Evolutionary conservation across 2,329 filamentous ascomycete genomes (phyloP), one percentile per base, ranked within the genome.

Genomic region (Trichoderma citrinoviride): DNA sequence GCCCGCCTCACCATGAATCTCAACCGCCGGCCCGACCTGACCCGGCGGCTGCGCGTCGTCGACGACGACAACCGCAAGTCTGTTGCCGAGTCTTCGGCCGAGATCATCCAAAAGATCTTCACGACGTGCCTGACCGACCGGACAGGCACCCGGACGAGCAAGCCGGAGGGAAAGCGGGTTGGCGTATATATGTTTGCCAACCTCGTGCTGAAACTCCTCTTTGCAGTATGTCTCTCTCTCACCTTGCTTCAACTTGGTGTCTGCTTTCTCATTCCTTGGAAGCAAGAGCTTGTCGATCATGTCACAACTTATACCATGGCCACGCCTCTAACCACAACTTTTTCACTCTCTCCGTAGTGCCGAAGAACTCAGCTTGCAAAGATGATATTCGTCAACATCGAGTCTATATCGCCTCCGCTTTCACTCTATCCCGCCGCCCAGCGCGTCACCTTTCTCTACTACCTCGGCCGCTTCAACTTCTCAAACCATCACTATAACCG

Each of bases 141-240:
- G 55, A 89, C 86, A 1, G 87, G 87, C 19, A 87, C 85, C 27
- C 82, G 86, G 14, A 85, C 84, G 69, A 87, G 86, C 21, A 85
- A 82, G 66, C 92, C 92, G 0, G 90, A 93, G 71, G 92, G 93
- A 62, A 96, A 93, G 74, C 92, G 94, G 73, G 80, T 90, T 12
- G 93, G 92, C 49, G 93, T 97, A 67, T 97, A 97, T 78, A 88
- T 91, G 65, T 93, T 96, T 77, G 93, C 93, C 66, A 97, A 97
- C 73, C 84, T 97, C 25, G 95, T 93, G 43, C 80, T 97, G 55
- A 94, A 93, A 76, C 85, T 97, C 3, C 83, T 97, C 7, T 96
- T 96, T 73, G 90, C 92, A 70, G 89, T 90, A 80, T 52, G 82
- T 74, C 19, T 41, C 17, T 7, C 47, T 74, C 19, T 41, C 17